Conservation (phyloP, 108 stramenopile species). For the Fistulifera solaris region DNA sequence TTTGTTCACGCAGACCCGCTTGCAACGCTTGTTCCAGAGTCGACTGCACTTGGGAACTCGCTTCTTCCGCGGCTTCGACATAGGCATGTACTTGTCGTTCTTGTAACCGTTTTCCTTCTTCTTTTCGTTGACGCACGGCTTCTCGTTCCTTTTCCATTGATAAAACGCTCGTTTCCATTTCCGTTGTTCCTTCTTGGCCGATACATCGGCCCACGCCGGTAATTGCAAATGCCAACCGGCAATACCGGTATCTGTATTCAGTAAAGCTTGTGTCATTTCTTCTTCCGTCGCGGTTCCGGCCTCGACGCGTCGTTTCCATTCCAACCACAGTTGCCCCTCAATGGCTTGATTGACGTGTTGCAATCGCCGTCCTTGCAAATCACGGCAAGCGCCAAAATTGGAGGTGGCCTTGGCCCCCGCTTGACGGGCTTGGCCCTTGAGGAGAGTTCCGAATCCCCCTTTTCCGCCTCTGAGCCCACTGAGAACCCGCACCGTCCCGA, state of each 20-base stretch:
- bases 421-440: slow-evolving; percentile 88
- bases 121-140: slow-evolving; percentile 24
- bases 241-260: slow-evolving; percentile 77
- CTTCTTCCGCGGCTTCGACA: slow-evolving; percentile 34
- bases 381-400: slow-evolving; percentile 98
- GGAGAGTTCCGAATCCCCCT: slow-evolving; percentile 93
- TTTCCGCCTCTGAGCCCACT: slow-evolving; percentile 60
- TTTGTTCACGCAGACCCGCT: slow-evolving; percentile 31
- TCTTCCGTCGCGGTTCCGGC: slow-evolving; percentile 25
- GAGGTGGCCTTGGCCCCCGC: slow-evolving; percentile 77
- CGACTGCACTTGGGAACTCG: slow-evolving; percentile 19
- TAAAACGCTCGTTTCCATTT: slow-evolving; percentile 61
- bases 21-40: slow-evolving; percentile 42
- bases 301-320: slow-evolving; percentile 44
- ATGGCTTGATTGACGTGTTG: slow-evolving; percentile 98
- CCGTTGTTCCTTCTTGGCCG: slow-evolving; percentile 41
- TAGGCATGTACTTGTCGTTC: slow-evolving; percentile 45
- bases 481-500: no score
- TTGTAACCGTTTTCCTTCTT: slow-evolving; percentile 39
- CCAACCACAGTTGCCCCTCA: slow-evolving; percentile 77
- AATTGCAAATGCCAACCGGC: slow-evolving; percentile 90
- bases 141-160: slow-evolving; percentile 31
- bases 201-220: slow-evolving; percentile 79
- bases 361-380: slow-evolving; percentile 91
- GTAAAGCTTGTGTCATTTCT: slow-evolving; percentile 5